Evolutionary conservation across 2,329 filamentous ascomycete species (phyloP).

Genomic region (Sordariomycetes sp.): DNA sequence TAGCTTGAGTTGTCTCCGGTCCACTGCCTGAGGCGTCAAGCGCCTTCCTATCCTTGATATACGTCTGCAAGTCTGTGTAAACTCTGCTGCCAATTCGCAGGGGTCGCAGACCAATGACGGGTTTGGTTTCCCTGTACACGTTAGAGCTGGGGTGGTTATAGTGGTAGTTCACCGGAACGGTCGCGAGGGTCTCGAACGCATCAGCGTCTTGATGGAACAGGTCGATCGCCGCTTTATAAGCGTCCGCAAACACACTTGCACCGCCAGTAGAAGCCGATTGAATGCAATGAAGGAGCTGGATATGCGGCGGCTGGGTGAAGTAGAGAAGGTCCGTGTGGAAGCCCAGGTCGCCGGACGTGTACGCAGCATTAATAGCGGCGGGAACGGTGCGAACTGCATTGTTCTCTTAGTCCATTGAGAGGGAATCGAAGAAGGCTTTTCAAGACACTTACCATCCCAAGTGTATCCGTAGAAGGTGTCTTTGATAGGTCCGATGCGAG

Average conservation of each 20-base stretch:
- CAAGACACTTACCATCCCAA: conserved; percentile 5
- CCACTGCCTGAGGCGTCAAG: too few species aligned
- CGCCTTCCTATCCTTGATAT: not conserved
- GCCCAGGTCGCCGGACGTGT: conserved; percentile 2
- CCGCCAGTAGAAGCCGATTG: conserved; percentile 3
- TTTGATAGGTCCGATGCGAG: conserved; percentile 3
- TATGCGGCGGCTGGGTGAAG: conserved; percentile 3
- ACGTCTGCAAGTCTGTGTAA: not conserved
- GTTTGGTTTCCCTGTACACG: conserved; percentile 3
- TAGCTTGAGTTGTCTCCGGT: not conserved
- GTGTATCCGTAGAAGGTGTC: conserved; percentile 4
- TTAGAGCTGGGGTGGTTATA: conserved; percentile 4
- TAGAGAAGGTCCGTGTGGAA: conserved; percentile 5
- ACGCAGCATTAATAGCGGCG: conserved; percentile 2
- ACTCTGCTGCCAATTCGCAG: conserved; percentile 1
- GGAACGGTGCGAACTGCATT: conserved; percentile 4
- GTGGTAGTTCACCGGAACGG: conserved; percentile 4
- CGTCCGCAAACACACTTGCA: conserved; percentile 5
- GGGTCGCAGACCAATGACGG: conserved; percentile 2
- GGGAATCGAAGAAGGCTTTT: too few species aligned
- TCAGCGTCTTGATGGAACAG: conserved; percentile 2
- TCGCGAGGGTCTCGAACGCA: conserved; percentile 3
- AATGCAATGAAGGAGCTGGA: conserved; percentile 4
- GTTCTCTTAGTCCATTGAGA: too few species aligned
- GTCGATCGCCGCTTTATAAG: conserved; percentile 2